These are phyloP conservation scores for Claviceps sp. DNA, from an alignment of 2,329 filamentous ascomycete genomes.

Conservation along the genomic window DNA sequence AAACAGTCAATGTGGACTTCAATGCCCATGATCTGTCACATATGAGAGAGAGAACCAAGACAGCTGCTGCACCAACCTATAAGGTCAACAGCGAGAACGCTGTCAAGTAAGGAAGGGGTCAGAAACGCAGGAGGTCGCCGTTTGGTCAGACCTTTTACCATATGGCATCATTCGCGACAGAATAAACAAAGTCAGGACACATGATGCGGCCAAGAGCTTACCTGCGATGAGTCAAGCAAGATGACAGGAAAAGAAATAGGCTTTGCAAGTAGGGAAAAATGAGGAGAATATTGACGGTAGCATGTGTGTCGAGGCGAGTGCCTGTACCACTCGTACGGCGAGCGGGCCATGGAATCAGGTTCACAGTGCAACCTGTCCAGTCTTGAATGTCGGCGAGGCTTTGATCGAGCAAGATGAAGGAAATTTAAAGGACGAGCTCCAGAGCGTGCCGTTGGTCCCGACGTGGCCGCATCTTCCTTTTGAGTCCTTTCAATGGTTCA, in stretches of 20 bases:
- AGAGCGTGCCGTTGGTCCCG: background rate
- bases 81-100: background rate
- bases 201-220: background rate
- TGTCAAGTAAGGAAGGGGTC: slow-evolving; percentile 2
- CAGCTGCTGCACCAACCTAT: background rate
- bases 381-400: background rate
- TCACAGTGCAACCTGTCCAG: background rate
- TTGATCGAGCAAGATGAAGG: background rate
- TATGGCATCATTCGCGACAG: slow-evolving; percentile 35
- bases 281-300: background rate
- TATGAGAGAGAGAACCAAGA: background rate
- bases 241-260: background rate
- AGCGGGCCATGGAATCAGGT: background rate
- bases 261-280: no score
- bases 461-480: no score
- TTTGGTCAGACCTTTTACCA: slow-evolving; percentile 55
- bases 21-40: background rate
- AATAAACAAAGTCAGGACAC: background rate
- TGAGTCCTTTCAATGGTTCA: no score
- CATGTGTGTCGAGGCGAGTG: background rate
- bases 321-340: background rate
- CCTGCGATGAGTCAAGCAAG: background rate
- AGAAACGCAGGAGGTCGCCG: slow-evolving; percentile 33
- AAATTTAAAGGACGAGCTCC: background rate
- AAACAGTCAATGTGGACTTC: background rate